phyloP scores from a whole-genome alignment of 129 eudicot species.

The Flaveria robusta region DNA sequence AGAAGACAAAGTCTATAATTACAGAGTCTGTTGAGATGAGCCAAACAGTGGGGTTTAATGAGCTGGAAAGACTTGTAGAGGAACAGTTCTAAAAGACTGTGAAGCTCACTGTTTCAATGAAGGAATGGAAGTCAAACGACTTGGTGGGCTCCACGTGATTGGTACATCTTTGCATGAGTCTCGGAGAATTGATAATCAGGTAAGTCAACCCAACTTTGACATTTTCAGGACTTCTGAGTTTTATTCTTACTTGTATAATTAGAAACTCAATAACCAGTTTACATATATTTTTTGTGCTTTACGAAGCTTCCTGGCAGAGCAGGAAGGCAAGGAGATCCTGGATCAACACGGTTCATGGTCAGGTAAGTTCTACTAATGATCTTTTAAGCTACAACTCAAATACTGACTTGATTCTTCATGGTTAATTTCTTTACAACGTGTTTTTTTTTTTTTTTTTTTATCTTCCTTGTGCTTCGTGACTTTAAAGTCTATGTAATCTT shows the following conservation, averaged over 20 bases:
- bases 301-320: conserved; percentile 93
- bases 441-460: background rate
- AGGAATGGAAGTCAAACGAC: conserved; percentile 89
- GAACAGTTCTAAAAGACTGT: conserved; percentile 81
- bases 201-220: conserved; percentile 6
- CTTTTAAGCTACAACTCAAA: conserved; percentile 13
- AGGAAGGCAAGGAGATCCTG: conserved; percentile 99
- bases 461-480: conserved; percentile 3
- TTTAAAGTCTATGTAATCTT: conserved; percentile 11
- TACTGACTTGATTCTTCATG: conserved; percentile 9
- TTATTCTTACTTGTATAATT: conserved; percentile 20
- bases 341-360: conserved; percentile 96
- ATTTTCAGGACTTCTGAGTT: conserved; percentile 13
- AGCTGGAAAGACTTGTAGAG: conserved; percentile 68
- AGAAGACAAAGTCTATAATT: conserved; percentile 64
- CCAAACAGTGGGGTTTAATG: conserved; percentile 53
- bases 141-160: conserved; percentile 97
- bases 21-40: conserved; percentile 82
- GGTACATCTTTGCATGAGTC: conserved; percentile 98
- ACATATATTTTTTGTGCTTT: background rate
- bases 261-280: background rate
- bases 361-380: conserved; percentile 51
- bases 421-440: background rate
- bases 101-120: conserved; percentile 77
- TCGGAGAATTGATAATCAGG: conserved; percentile 97